Evolutionary conservation across 148 eudicot species (phyloP), one percentile per base, ranked within the genome.

Genomic region (Rhododendron kiyosumense): DNA sequence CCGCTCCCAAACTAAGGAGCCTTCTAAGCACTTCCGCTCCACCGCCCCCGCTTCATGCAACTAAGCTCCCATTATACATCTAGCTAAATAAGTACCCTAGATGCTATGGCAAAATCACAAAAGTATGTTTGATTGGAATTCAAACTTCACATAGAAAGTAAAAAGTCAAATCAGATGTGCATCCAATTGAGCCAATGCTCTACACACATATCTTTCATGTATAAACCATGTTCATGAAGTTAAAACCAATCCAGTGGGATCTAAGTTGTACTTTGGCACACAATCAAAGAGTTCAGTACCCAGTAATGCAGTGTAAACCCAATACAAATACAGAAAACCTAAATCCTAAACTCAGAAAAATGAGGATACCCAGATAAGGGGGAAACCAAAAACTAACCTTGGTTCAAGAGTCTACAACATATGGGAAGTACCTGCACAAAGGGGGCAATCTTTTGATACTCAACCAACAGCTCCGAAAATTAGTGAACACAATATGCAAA

Each of bases 361-460:
- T 54, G 2, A 57, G 9, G 59, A 48, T 59, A 83, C 45, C 12
- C 38, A 36, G 38, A 36, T 36, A 36, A 36, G 4, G 38, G 38
- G 38, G 38, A 36, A 36, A 36, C 38, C 38, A 36, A 36, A 52
- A 79, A 22, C 65, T 46, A 10, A 97, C 99, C 99, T 97, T 97
- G 98, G 94, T 95, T 95, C 87, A 97, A 88, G 79, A 97, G 95
- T 36, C 38, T 36, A 0, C 38, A 0, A 36, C 38, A 36, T 36
- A 36, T 36, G 38, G 38, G 38, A 36, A 97, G 93, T 54, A 97
- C 90, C 90, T 95, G 98, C 89, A 91, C 88, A 86, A 97, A 97
- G 30, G 99, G 98, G 5, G 95, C 93, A 85, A 95, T 87, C 92
- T 97, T 97, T 84, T 95, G 98, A 89, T 95, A 98, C 89, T 97